A percentile compares a stretch with the other conserved stretches of the same genome.
Conservation (phyloP, 768 basidiomycete genomes). For the Scleroderma citrinum region DNA sequence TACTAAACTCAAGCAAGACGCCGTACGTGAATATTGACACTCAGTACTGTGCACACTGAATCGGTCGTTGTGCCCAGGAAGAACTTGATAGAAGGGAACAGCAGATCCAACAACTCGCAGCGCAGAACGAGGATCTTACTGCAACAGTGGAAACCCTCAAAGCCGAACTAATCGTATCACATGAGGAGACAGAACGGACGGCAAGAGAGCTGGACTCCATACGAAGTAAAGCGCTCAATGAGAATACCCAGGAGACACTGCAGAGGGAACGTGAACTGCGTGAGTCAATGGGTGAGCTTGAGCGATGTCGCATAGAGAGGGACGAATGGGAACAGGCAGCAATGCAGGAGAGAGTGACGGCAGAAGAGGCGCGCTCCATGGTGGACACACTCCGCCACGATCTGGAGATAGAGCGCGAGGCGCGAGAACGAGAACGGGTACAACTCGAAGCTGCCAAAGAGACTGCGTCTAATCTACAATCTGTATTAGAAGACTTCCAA, state of each 20-base stretch:
- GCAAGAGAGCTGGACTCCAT: slow-evolving; percentile 64
- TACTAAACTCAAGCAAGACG: slow-evolving; percentile 93
- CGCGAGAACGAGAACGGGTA: slow-evolving; percentile 45
- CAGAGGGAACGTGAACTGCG: slow-evolving; percentile 75
- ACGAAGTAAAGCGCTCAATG: slow-evolving; percentile 58
- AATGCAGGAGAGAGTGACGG: slow-evolving; percentile 59
- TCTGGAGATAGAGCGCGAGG: slow-evolving; percentile 59
- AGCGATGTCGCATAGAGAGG: slow-evolving; percentile 77
- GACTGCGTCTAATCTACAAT: slow-evolving; percentile 79
- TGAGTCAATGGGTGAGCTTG: slow-evolving; percentile 81
- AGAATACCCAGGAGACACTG: slow-evolving; percentile 62
- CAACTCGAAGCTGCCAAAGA: slow-evolving; percentile 66
- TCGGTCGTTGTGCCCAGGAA: slow-evolving; percentile 54
- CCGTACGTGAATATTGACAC: slow-evolving; percentile 52
- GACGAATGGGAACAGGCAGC: slow-evolving; percentile 63
- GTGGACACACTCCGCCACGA: slow-evolving; percentile 55
- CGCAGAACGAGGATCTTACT: slow-evolving; percentile 69
- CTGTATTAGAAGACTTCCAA: slow-evolving; percentile 94
- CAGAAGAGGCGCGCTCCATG: slow-evolving; percentile 63
- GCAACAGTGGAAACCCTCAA: slow-evolving; percentile 74
- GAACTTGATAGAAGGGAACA: slow-evolving; percentile 94
- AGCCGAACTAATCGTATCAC: slow-evolving; percentile 68
- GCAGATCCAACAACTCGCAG: slow-evolving; percentile 69
- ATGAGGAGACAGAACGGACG: slow-evolving; percentile 68
- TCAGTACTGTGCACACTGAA: background rate